Conservation (phyloP, 2,329 filamentous ascomycete genomes). For the Rutstroemia sp. region DNA sequence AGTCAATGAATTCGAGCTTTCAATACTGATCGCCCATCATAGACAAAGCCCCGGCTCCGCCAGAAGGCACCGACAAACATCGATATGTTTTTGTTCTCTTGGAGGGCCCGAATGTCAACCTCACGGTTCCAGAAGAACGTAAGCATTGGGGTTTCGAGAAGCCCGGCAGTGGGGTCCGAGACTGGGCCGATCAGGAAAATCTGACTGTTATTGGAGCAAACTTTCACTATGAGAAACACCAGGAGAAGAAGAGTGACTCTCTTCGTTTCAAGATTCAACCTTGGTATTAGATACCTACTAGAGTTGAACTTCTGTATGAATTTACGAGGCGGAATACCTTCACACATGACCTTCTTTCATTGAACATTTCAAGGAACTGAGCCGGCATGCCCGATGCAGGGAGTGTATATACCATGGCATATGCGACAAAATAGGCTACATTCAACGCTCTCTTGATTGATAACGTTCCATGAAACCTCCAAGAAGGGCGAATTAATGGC, state of each 20-base stretch:
- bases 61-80: slow-evolving; percentile 47
- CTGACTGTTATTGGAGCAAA: slow-evolving; percentile 39
- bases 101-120: slow-evolving; percentile 32
- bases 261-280: too few species aligned
- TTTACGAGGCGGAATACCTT: too few species aligned
- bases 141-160: slow-evolving; percentile 48
- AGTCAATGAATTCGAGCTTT: background rate
- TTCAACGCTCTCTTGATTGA: too few species aligned
- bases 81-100: slow-evolving; percentile 50
- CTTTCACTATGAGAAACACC: slow-evolving; percentile 32
- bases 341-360: too few species aligned
- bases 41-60: slow-evolving; percentile 48
- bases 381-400: too few species aligned
- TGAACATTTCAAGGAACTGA: too few species aligned
- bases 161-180: slow-evolving; percentile 40
- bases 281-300: too few species aligned
- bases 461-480: too few species aligned
- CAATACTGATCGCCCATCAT: slow-evolving; percentile 3
- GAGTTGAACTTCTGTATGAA: too few species aligned
- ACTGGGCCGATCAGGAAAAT: slow-evolving; percentile 42
- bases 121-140: slow-evolving; percentile 40
- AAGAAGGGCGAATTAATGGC: too few species aligned
- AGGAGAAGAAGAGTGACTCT: slow-evolving; percentile 33
- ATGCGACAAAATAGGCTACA: too few species aligned
- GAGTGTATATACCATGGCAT: too few species aligned